Evolutionary conservation across 208 protist genomes (phyloP), one percentile per base, ranked within the genome.

Genomic region (Herpetomonas samuelpessoai): DNA sequence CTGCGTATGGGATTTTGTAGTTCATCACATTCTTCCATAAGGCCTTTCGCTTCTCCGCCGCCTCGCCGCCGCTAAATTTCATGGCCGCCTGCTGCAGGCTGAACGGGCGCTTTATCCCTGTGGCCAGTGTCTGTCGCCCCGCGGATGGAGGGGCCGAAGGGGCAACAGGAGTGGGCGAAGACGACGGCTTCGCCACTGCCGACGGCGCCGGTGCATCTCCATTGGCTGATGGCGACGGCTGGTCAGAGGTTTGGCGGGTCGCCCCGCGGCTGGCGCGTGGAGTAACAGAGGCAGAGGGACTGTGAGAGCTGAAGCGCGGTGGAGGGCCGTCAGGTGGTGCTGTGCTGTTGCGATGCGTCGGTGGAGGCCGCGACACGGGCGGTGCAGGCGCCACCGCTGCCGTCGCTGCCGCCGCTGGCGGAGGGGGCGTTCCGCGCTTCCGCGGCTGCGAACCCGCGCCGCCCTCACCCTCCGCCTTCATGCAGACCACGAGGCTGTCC

Each of bases 1-100:
- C 54, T 14, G 45, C 52, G 62, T 81, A 79, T 2, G 81, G 73
- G 21, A 93, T 54, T 47, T 52, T 72, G 66, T 73, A 88, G 39
- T 65, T 62, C 29, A 91, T 19, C 19, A 83, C 70, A 18, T 62
- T 38, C 27, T 31, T 71, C 61, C 58, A 85, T 38, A 51, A 67
- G 51, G 18, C 54, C 44, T 19, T 68, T 61, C 60, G 35, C 35
- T 14, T 41, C 35, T 41, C 35, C 35, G 35, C 35, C 35, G 6
- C 35, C 35, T 41, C 35, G n/a, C n/a, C n/a, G 9, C 35, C 35
- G 14, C 35, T 6, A 14, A 41, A 41, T 6, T 6, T 14, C 35
- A 41, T 41, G 35, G 35, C 35, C 35, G 35, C 35, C 35, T 41
- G 35, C 35, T 41, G 35, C 9, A 41, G 35, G 35, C 35, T 41